phyloP scores from a whole-genome alignment of 495 filamentous ascomycete species.

The Aspergillus leporis region DNA sequence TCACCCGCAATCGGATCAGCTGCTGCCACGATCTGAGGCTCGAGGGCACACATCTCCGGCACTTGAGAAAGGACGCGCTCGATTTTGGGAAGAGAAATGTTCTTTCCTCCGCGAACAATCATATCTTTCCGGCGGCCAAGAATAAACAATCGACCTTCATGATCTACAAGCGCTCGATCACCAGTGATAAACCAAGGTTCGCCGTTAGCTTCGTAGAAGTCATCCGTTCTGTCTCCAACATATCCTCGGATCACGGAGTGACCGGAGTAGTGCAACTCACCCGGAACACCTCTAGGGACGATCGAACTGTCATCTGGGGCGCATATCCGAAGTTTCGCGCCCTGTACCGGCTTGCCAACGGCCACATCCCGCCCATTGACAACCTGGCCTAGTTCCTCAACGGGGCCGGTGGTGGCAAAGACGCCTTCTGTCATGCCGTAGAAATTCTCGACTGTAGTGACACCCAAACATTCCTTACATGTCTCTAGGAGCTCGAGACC shows the following conservation, averaged over 20 bases:
- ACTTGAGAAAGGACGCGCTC: slow-evolving; percentile 32
- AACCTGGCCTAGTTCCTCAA: slow-evolving; percentile 9
- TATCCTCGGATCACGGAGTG: slow-evolving; percentile 31
- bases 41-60: slow-evolving; percentile 18
- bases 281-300: slow-evolving; percentile 28
- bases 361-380: slow-evolving; percentile 18
- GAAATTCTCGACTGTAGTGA: slow-evolving; percentile 28
- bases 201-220: slow-evolving; percentile 38
- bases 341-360: slow-evolving; percentile 32
- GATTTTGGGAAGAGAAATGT: slow-evolving; percentile 41
- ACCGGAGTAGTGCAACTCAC: slow-evolving; percentile 44
- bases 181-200: slow-evolving; percentile 43
- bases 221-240: slow-evolving; percentile 19
- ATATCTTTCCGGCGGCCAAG: slow-evolving; percentile 50
- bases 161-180: slow-evolving; percentile 45
- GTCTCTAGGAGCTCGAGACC: slow-evolving; percentile 28
- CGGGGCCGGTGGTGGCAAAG: slow-evolving; percentile 26
- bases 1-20: slow-evolving; percentile 25
- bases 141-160: slow-evolving; percentile 35
- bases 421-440: slow-evolving; percentile 48
- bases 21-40: slow-evolving; percentile 22
- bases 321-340: slow-evolving; percentile 37
- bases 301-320: slow-evolving; percentile 18
- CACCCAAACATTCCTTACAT: slow-evolving; percentile 29
- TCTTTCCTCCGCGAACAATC: slow-evolving; percentile 52